Conservation (phyloP, 1,139 yeast genomes). For the Lodderomyces elongisporus region DNA sequence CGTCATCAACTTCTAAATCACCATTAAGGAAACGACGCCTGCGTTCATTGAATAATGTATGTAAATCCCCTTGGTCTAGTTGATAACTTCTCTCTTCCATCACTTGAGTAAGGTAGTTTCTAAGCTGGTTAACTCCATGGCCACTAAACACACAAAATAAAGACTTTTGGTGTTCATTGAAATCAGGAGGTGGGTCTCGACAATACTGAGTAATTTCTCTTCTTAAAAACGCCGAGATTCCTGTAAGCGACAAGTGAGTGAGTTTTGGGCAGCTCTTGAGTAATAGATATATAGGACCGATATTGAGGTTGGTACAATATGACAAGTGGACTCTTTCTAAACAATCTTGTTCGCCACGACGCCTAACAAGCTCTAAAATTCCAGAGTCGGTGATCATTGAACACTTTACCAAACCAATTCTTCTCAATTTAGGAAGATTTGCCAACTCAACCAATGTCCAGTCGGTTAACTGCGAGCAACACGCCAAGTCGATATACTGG, state of each 20-base stretch:
- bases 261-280: constrained; percentile 78
- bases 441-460: constrained; percentile 76
- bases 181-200: constrained; percentile 93
- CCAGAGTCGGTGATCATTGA: constrained; percentile 85
- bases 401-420: constrained; percentile 94
- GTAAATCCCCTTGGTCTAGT: constrained; percentile 37
- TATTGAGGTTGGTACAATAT: constrained; percentile 77
- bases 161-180: constrained; percentile 79
- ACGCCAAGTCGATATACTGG: constrained; percentile 91
- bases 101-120: constrained; percentile 52
- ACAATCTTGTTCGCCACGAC: constrained; percentile 68
- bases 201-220: constrained; percentile 83
- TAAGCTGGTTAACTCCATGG: constrained; percentile 70
- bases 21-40: constrained; percentile 24
- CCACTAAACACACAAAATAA: constrained; percentile 94
- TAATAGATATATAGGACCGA: constrained; percentile 66
- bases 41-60: constrained; percentile 30
- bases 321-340: constrained; percentile 91
- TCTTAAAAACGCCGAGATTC: constrained; percentile 82
- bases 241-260: constrained; percentile 86
- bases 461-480: constrained; percentile 88
- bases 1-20: constrained; percentile 22
- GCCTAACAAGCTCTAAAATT: constrained; percentile 67
- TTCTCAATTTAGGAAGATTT: constrained; percentile 70
- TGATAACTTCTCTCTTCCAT: constrained; percentile 42